phyloP scores from a whole-genome alignment of 2,329 filamentous ascomycete genomes.

The Zymoseptoria passerinii region DNA sequence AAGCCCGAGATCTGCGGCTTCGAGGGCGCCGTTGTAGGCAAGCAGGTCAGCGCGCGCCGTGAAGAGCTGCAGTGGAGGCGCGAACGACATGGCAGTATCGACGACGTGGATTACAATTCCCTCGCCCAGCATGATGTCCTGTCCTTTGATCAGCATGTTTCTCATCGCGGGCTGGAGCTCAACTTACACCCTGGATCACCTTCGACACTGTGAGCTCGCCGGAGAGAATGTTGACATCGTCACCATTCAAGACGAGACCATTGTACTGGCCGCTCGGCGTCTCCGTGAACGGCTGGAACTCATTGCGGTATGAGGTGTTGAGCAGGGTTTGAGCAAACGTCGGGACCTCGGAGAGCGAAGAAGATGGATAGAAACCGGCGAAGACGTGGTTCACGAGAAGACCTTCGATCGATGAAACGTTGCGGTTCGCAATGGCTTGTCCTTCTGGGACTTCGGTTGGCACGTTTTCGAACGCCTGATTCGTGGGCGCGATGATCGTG shows the following conservation, averaged over 20 bases:
- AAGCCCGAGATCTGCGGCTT: neutral
- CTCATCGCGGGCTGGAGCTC: neutral
- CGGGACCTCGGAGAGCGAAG: neutral
- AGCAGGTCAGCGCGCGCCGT: neutral
- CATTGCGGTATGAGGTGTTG: conserved; percentile 20
- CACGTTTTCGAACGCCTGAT: conserved; percentile 48
- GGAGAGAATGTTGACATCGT: conserved; percentile 29
- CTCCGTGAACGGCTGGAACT: conserved; percentile 32
- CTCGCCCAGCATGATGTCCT: conserved; percentile 5
- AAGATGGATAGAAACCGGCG: conserved; percentile 3
- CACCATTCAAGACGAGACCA: conserved; percentile 28
- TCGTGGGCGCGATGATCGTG: conserved; percentile 56
- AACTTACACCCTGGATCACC: conserved; percentile 27
- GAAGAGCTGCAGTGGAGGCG: conserved; percentile 3
- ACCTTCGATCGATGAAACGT: conserved; percentile 2
- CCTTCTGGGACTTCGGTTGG: conserved; percentile 2
- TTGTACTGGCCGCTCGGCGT: conserved; percentile 33
- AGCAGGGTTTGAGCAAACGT: conserved; percentile 3
- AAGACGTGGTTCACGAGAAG: conserved; percentile 9
- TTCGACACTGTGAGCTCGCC: conserved; percentile 28
- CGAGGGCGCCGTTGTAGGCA: conserved; percentile 2
- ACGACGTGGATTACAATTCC: conserved; percentile 5
- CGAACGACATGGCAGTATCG: conserved; percentile 1
- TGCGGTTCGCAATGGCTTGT: conserved; percentile 4
- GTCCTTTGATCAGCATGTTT: neutral